phyloP scores from a whole-genome alignment of 2,329 filamentous ascomycete genomes.

The Ophidiomyces ophidiicola region DNA sequence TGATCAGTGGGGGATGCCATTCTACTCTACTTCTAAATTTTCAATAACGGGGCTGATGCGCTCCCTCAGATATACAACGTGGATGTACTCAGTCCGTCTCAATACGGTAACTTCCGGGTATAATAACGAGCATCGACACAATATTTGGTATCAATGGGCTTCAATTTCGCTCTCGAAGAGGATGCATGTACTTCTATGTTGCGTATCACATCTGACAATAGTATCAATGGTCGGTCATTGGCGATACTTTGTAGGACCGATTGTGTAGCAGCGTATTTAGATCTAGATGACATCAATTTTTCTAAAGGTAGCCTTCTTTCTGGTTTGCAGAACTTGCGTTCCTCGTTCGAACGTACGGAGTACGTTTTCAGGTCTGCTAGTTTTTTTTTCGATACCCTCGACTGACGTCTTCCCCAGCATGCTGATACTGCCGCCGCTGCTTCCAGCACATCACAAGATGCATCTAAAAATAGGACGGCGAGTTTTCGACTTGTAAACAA shows the following conservation, averaged over 20 bases:
- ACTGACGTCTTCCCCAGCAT: too few relatives aligned
- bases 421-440: too few relatives aligned
- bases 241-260: slow-evolving; percentile 25
- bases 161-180: slow-evolving; percentile 23
- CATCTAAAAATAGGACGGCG: too few relatives aligned
- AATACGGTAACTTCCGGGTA: slow-evolving; percentile 32
- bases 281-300: slow-evolving; percentile 28
- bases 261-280: slow-evolving; percentile 23
- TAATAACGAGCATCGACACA: slow-evolving; percentile 21
- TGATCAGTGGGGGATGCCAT: slow-evolving; percentile 23
- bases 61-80: slow-evolving; percentile 23
- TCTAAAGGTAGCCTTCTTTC: slow-evolving; percentile 19
- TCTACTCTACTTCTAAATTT: slow-evolving; percentile 30
- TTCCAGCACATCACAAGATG: too few relatives aligned
- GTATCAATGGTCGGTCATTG: slow-evolving; percentile 24
- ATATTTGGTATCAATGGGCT: slow-evolving; percentile 31
- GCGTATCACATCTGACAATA: slow-evolving; percentile 23
- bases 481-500: too few relatives aligned
- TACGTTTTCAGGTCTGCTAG: too few relatives aligned
- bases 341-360: too few relatives aligned
- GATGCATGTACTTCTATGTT: slow-evolving; percentile 27
- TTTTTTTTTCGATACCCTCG: too few relatives aligned
- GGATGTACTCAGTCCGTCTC: slow-evolving; percentile 23
- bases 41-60: slow-evolving; percentile 31
- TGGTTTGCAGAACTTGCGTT: too few relatives aligned